Evolutionary conservation across 768 basidiomycete genomes (phyloP), one percentile per base, ranked within the genome.

Genomic region (Chalciporus sphaerocephalus): DNA sequence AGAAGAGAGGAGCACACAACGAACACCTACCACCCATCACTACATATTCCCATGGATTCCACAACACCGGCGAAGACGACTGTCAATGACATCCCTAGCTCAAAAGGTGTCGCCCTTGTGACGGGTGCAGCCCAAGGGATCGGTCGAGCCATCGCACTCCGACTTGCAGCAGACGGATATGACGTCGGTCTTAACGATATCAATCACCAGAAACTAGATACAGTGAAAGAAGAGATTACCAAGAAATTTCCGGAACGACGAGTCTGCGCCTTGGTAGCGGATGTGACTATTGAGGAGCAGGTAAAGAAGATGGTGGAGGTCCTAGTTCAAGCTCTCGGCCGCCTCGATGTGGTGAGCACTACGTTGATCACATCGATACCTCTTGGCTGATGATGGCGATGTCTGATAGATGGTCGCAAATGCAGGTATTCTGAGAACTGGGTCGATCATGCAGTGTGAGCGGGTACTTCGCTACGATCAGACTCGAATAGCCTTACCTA

Each of bases 161-260:
- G 61, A 27, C 65, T 71, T 13, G 70, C 69, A 1, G 49, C 43
- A 6, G 67, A 70, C 20, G 70, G 70, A 0, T 67, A 62, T 28
- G 65, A 70, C 21, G 40, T 71, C 11, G 66, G 52, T 1, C 40
- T 71, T 16, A 70, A 66, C 50, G 68, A 71, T 44, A n/a, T 17
- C 1, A 58, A 61, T 28, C 45, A 48, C n/a, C 34, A 32, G 1
- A 34, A 41, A 1, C 58, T 68, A 0, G 56, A 56, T 8, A 30
- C 37, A 15, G 16, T 38, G 15, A 46, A 12, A 17, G 40, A 56
- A 15, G 47, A 61, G 27, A 62, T 62, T 8, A 12, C 10, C 35
- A 21, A n/a, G 1, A 30, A 32, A 13, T 32, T 34, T 11, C 54
- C 61, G 0, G 49, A 15, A 21, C 43, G 42, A 27, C 47, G 40